Conservation (phyloP, 306 rosid genomes). For the Fagus crenata region DNA sequence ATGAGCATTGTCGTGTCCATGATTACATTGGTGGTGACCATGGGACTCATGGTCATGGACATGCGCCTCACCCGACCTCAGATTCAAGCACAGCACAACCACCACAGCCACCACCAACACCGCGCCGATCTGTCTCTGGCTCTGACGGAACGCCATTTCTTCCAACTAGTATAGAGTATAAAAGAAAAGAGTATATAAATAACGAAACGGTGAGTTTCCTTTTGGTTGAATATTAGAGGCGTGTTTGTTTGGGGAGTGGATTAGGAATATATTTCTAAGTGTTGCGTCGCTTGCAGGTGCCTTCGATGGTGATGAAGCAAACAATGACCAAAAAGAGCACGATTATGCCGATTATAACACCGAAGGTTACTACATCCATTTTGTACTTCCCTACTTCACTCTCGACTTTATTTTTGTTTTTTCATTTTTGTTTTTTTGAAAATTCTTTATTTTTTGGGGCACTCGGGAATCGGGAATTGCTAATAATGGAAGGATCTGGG, state of each 20-base stretch:
- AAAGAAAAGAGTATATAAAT: too few species aligned
- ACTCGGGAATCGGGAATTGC: too few species aligned
- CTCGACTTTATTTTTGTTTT: not conserved
- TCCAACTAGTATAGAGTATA: too few species aligned
- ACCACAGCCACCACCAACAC: constrained; percentile 32
- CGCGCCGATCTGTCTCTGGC: not conserved
- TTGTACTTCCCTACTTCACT: not conserved
- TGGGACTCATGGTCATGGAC: constrained; percentile 17
- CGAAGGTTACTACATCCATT: constrained; percentile 80
- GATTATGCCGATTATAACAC: constrained; percentile 70
- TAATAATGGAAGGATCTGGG: too few species aligned
- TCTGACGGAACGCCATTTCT: constrained; percentile 36
- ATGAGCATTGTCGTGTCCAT: constrained; percentile 38
- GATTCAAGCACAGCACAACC: constrained; percentile 52
- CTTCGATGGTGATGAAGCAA: constrained; percentile 77
- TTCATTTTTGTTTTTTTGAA: not conserved
- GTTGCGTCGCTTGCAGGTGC: constrained; percentile 60
- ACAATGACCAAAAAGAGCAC: constrained; percentile 63
- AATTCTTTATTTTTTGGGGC: too few species aligned
- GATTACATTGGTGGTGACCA: constrained; percentile 35
- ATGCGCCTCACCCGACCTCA: constrained; percentile 36
- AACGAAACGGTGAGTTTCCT: not conserved
- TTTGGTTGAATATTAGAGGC: not conserved
- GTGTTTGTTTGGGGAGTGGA: not conserved
- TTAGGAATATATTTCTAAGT: constrained; percentile 16